Base-by-base conservation (phyloP, 495 filamentous ascomycete species). In the Penicillium lividum region DNA sequence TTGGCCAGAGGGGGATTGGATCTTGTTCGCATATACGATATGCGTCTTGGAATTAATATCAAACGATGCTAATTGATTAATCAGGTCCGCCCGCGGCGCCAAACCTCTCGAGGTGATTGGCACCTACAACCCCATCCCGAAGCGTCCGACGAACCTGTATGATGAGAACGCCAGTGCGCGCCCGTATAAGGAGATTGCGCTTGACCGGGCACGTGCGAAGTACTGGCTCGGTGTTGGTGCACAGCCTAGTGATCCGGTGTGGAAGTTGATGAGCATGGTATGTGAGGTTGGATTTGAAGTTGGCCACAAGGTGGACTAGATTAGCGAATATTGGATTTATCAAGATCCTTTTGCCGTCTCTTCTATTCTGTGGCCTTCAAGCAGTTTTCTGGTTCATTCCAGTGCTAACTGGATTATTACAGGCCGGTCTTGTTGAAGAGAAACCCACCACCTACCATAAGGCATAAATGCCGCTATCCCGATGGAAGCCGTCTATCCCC, bases 191-290 rank as follows among this genome's bases (percentile, higher is more conserved):
- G 93, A 98, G 55, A 89, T 98, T 65, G 85, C 90, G 54, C 80
- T 98, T 3, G 94, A 98, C 77, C 80, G 80, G 1, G 73, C 82
- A 52, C 80, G 94, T 48, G 89, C 93, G 53, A 87, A 89, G 73
- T 98, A 98, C 76, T 98, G 94, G 94, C 78, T 98, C 13, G 94
- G 94, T 70, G 93, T 97, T 9, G 94, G 94, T 4, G 94, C 94
- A 40, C 94, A 98, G 75, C 93, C 94, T 29, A 92, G 86, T 62
- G 90, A 97, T 62, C 83, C 89, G 4, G 89, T 87, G 29, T 95
- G 92, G 94, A 80, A 92, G 75, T 67, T 98, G 63, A 73, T 98
- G 73, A 78, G 79, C 51, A 85, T 97, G 89, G 94, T 97, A 79
- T 50, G 89, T 75, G 51, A 31, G 46, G 11, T 38, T 52, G 27